Conservation (phyloP, 371 early-diverging fungal species). For the Syncephalastrum contaminatum region DNA sequence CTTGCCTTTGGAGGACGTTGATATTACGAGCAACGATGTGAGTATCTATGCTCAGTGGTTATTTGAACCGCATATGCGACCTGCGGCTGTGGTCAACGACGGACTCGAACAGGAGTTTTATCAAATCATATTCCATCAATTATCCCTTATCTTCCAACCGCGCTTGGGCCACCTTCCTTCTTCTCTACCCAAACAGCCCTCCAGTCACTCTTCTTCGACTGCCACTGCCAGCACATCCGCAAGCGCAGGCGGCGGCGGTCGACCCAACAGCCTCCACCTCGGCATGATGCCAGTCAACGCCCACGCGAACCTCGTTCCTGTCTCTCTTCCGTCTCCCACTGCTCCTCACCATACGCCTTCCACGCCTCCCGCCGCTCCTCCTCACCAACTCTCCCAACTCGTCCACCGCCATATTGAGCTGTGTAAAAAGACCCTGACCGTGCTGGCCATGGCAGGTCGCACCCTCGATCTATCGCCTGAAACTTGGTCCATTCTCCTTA, state of each 20-base stretch:
- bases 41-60: constrained; percentile 77
- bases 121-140: constrained; percentile 75
- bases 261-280: constrained; percentile 22
- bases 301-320: constrained; percentile 20
- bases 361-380: constrained; percentile 4
- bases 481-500: constrained; percentile 77
- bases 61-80: constrained; percentile 62
- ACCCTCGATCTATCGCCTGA: constrained; percentile 63
- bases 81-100: constrained; percentile 55
- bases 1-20: constrained; percentile 75
- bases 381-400: constrained; percentile 20
- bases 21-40: constrained; percentile 63
- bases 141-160: constrained; percentile 71
- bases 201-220: constrained; percentile 11
- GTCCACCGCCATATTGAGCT: constrained; percentile 67
- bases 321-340: constrained; percentile 11
- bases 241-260: background rate
- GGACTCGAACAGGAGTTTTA: constrained; percentile 42
- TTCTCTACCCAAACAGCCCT: constrained; percentile 1
- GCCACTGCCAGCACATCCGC: constrained; percentile 5
- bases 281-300: constrained; percentile 26
- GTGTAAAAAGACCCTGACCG: constrained; percentile 70
- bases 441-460: constrained; percentile 64
- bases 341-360: constrained; percentile 2
- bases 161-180: constrained; percentile 30